Conservation (phyloP, 2,329 filamentous ascomycete genomes). For the Botrytis porri region DNA sequence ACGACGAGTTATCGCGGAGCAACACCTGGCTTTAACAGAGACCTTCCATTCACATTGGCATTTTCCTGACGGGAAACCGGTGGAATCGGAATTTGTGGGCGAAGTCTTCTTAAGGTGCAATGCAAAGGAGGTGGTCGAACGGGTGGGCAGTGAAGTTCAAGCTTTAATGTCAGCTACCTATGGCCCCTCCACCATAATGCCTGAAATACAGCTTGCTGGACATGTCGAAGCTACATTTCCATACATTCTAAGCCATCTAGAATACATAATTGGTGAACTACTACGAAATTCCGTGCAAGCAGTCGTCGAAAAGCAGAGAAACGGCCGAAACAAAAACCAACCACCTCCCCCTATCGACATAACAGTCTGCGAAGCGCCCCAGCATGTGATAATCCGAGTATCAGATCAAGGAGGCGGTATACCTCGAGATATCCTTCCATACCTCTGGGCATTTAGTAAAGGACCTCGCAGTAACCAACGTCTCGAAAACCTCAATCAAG, state of each 20-base stretch:
- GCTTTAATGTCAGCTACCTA: slow-evolving; percentile 74
- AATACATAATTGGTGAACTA: slow-evolving; percentile 96
- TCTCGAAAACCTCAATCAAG: slow-evolving; percentile 79
- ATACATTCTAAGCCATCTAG: slow-evolving; percentile 91
- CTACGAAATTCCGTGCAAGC: slow-evolving; percentile 93
- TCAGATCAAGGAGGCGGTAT: slow-evolving; percentile 95
- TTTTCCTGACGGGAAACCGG: slow-evolving; percentile 64
- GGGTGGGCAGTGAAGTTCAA: slow-evolving; percentile 73
- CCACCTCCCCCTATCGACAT: slow-evolving; percentile 83
- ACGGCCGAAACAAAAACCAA: slow-evolving; percentile 27
- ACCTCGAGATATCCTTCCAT: slow-evolving; percentile 76
- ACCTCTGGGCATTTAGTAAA: slow-evolving; percentile 96
- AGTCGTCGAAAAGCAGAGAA: slow-evolving; percentile 70
- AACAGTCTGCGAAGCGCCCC: slow-evolving; percentile 86
- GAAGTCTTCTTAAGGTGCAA: slow-evolving; percentile 94
- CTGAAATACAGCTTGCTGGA: slow-evolving; percentile 78
- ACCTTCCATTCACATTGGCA: slow-evolving; percentile 91
- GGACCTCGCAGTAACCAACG: slow-evolving; percentile 75
- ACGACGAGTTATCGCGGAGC: slow-evolving; percentile 92
- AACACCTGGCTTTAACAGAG: slow-evolving; percentile 91
- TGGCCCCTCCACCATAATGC: slow-evolving; percentile 66
- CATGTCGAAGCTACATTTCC: slow-evolving; percentile 90
- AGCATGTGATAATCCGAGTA: slow-evolving; percentile 94
- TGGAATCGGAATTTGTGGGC: slow-evolving; percentile 79
- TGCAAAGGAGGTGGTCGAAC: slow-evolving; percentile 81